These are phyloP conservation scores for Neonothopanus nambi DNA, from an alignment of 1,284 basidiomycete species.

Conservation along the genomic window DNA sequence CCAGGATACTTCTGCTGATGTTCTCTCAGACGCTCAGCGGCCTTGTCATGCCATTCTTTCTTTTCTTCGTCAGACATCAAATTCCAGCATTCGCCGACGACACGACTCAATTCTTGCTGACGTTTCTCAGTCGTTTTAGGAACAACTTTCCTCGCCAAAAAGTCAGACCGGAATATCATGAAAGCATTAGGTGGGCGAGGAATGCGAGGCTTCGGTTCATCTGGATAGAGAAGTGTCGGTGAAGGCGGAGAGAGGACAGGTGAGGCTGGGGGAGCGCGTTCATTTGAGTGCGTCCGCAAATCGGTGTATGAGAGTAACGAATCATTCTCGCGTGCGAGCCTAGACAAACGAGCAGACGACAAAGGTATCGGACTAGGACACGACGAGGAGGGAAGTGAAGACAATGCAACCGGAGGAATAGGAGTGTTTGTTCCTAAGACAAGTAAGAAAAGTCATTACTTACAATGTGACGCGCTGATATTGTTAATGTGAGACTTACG, in stretches of 20 bases:
- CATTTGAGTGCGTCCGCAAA: too few species aligned
- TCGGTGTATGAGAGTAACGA: too few species aligned
- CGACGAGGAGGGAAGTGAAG: not conserved
- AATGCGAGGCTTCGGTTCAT: slow-evolving; percentile 29
- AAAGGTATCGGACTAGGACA: not conserved
- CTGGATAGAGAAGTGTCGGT: slow-evolving; percentile 16
- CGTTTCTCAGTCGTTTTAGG: slow-evolving; percentile 43
- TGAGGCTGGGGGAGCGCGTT: not conserved
- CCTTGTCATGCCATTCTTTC: slow-evolving; percentile 44
- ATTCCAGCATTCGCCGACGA: slow-evolving; percentile 58
- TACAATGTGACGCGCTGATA: not conserved
- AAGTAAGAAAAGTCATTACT: not conserved
- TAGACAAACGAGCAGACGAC: not conserved
- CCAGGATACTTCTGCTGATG: slow-evolving; percentile 43
- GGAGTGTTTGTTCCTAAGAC: not conserved
- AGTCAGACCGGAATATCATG: slow-evolving; percentile 77
- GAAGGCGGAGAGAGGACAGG: not conserved
- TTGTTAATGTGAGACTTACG: not conserved
- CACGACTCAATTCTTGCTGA: slow-evolving; percentile 59
- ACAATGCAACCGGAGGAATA: not conserved
- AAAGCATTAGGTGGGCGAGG: slow-evolving; percentile 72
- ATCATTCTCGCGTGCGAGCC: not conserved
- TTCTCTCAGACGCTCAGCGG: slow-evolving; percentile 34
- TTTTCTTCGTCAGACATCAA: slow-evolving; percentile 42
- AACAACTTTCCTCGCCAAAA: slow-evolving; percentile 47